Evolutionary conservation across 2,329 filamentous ascomycete genomes (phyloP).

Genomic region (Aspergillus ochraceus): DNA sequence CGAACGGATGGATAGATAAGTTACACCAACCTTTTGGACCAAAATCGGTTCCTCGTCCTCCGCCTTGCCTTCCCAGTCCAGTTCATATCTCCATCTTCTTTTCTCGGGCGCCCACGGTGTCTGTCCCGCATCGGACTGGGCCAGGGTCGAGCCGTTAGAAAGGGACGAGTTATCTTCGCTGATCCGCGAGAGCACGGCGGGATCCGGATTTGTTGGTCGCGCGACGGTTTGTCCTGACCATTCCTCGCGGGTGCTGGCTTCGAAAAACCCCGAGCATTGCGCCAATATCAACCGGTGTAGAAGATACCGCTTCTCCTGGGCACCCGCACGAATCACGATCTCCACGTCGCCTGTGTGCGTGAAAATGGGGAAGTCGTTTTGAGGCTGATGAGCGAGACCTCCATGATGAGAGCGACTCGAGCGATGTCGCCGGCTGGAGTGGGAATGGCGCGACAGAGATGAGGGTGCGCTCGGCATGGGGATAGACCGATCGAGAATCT

Average conservation of each 20-base stretch:
- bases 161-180: slow-evolving; percentile 35
- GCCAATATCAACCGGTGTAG: slow-evolving; percentile 84
- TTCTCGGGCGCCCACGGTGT: slow-evolving; percentile 47
- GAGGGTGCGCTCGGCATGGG: slow-evolving; percentile 61
- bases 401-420: slow-evolving; percentile 81
- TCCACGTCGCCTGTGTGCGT: slow-evolving; percentile 90
- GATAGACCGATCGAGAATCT: slow-evolving; percentile 53
- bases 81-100: slow-evolving; percentile 80
- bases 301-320: slow-evolving; percentile 78
- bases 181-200: slow-evolving; percentile 32
- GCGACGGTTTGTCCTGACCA: slow-evolving; percentile 57
- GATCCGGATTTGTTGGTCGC: slow-evolving; percentile 49
- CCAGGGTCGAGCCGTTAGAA: slow-evolving; percentile 39
- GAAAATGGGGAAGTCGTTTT: slow-evolving; percentile 93
- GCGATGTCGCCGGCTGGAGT: slow-evolving; percentile 65
- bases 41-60: slow-evolving; percentile 82
- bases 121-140: slow-evolving; percentile 39
- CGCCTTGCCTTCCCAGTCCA: slow-evolving; percentile 70
- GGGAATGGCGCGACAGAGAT: slow-evolving; percentile 63
- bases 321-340: slow-evolving; percentile 70
- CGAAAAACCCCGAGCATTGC: slow-evolving; percentile 92
- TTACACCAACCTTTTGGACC: slow-evolving; percentile 69
- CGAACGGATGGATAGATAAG: neutral
- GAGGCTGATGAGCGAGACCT: slow-evolving; percentile 65
- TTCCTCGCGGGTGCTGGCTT: slow-evolving; percentile 72